Base-by-base conservation (phyloP, 2,329 filamentous ascomycete species). In the Alternaria arbusti region DNA sequence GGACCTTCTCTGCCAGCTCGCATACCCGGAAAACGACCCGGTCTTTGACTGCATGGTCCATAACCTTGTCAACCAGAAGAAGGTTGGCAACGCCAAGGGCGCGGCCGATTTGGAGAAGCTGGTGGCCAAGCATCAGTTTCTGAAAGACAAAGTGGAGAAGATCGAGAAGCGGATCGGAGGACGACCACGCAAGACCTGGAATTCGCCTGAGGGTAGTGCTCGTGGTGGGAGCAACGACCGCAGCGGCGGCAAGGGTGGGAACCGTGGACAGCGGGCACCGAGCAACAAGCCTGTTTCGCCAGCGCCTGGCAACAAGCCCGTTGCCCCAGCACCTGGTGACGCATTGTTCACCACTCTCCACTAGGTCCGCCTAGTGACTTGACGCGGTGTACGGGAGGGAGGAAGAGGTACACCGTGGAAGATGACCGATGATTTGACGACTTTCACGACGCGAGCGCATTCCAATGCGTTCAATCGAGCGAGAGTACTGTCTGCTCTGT, bases 1-100 rank as follows among this genome's bases (percentile, higher is more conserved):
- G 40, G 54, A 61, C 23, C 32, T 66, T n/a, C 57, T 77, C 12
- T 73, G 65, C 20, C 57, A 69, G n/a, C 23, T 64, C 0, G 64
- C 61, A 0, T 66, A 66, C n/a, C 60, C 60, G 0, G 69, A 66
- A 0, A 72, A 75, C 58, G 74, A 77, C 46, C 72, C 74, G 0
- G 63, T 78, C 25, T 73, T 71, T 26, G 71, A 76, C 2, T 78
- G 75, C 25, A 63, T 78, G 6, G 68, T 62, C 0, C 73, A 75
- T 54, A 76, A 75, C 45, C 47, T 77, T 1, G 69, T 67, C 9
- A 66, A 60, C 10, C 62, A 63, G 30, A 20, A 25, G 50, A n/a
- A 57, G 43, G 10, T 36, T 26, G 15, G 40, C 4, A 3, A 26
- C 28, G n/a, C 17, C 9, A 32, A 57, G 13, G 54, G 63, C 7